phyloP scores from a whole-genome alignment of 2,329 filamentous ascomycete genomes.

The Alternaria atra region DNA sequence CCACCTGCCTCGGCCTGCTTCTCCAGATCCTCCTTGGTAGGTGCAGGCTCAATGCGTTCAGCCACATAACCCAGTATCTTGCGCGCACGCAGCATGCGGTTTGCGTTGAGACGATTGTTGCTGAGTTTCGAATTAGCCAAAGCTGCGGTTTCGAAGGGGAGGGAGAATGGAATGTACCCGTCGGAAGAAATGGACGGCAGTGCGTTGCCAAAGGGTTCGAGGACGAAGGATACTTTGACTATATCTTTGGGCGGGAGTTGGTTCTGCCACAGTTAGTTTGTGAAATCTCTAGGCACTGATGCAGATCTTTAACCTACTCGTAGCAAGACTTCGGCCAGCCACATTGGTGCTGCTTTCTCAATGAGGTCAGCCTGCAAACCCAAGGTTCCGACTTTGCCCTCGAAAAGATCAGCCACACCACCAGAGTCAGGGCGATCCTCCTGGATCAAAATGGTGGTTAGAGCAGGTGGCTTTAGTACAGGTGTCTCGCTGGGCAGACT shows the following conservation, averaged over 20 bases:
- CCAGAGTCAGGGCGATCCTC: slow-evolving; percentile 70
- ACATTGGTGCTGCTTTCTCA: slow-evolving; percentile 86
- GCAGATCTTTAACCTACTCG: slow-evolving; percentile 56
- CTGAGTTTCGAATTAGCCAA: slow-evolving; percentile 52
- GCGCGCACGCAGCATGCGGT: slow-evolving; percentile 93
- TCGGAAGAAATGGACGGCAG: slow-evolving; percentile 81
- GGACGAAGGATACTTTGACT: slow-evolving; percentile 92
- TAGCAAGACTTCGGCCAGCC: slow-evolving; percentile 88
- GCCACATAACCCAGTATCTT: slow-evolving; percentile 94
- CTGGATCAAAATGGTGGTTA: slow-evolving; percentile 70
- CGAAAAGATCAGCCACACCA: slow-evolving; percentile 83
- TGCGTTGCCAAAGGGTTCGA: slow-evolving; percentile 80
- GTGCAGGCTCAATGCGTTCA: slow-evolving; percentile 82
- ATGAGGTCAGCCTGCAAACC: slow-evolving; percentile 81
- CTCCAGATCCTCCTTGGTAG: slow-evolving; percentile 66
- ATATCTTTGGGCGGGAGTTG: slow-evolving; percentile 86
- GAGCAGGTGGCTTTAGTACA: slow-evolving; percentile 74
- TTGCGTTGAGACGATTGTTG: slow-evolving; percentile 92
- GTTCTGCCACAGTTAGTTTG: slow-evolving; percentile 63
- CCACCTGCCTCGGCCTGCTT: slow-evolving; percentile 28
- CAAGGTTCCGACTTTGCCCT: slow-evolving; percentile 83
- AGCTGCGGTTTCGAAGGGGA: slow-evolving; percentile 34
- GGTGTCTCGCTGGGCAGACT: slow-evolving; percentile 78
- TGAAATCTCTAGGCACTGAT: no score
- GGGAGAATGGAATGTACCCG: slow-evolving; percentile 59